These are phyloP conservation scores for Leccinum variicolor DNA, from an alignment of 768 basidiomycete species.

Conservation along the genomic window DNA sequence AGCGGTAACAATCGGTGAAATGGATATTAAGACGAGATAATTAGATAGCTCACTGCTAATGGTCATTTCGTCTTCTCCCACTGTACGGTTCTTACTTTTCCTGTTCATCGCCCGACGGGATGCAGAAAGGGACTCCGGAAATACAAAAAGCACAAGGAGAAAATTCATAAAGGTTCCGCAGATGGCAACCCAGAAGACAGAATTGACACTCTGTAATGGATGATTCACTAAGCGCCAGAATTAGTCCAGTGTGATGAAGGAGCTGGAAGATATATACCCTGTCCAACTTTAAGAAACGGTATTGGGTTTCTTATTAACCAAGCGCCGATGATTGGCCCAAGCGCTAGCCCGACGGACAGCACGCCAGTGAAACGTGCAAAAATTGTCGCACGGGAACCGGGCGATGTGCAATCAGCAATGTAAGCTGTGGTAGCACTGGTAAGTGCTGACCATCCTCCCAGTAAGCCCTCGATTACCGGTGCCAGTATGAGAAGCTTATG, in stretches of 20 bases:
- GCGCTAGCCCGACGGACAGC: constrained; percentile 70
- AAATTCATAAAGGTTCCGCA: constrained; percentile 45
- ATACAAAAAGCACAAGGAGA: constrained; percentile 57
- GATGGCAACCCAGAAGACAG: constrained; percentile 54
- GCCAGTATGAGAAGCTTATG: constrained; percentile 75
- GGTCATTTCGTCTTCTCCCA: constrained; percentile 8
- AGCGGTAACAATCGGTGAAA: neutral
- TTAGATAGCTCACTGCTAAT: constrained; percentile 9
- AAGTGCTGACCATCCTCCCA: constrained; percentile 74
- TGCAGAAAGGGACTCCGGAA: constrained; percentile 51
- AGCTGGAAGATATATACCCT: constrained; percentile 12
- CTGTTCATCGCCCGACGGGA: constrained; percentile 24
- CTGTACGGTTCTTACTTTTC: constrained; percentile 30
- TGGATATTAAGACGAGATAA: neutral
- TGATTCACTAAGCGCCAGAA: constrained; percentile 21
- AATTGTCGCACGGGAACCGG: constrained; percentile 71
- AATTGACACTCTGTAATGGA: constrained; percentile 38
- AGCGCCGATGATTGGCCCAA: constrained; percentile 71
- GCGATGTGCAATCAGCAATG: constrained; percentile 78
- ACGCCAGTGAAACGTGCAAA: constrained; percentile 72
- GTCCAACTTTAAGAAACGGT: constrained; percentile 27
- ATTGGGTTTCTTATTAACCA: constrained; percentile 47
- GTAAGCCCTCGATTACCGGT: constrained; percentile 74
- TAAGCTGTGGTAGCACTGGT: constrained; percentile 63
- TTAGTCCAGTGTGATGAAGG: constrained; percentile 8